phyloP scores from a whole-genome alignment of 345 rosid species.

The Euphorbia peplus region DNA sequence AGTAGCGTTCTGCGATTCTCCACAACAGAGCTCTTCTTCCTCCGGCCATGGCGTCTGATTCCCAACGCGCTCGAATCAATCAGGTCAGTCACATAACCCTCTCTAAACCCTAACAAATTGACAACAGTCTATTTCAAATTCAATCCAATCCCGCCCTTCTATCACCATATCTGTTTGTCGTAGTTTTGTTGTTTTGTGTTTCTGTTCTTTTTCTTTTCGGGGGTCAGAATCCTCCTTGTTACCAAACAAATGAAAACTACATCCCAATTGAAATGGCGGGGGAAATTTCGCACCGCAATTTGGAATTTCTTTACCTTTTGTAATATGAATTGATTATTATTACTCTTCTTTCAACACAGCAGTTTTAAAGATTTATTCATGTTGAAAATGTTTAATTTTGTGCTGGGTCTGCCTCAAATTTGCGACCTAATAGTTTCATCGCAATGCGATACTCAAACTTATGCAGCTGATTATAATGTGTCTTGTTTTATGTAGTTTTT shows the following conservation, averaged over 20 bases:
- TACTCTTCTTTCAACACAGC: background rate
- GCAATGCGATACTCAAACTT: background rate
- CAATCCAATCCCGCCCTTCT: constrained; percentile 2
- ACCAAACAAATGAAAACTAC: background rate
- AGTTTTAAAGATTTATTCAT: background rate
- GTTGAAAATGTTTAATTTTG: background rate
- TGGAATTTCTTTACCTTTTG: background rate
- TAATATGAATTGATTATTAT: background rate
- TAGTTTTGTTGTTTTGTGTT: no score
- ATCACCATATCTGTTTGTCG: no score
- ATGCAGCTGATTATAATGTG: background rate
- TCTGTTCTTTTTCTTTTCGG: no score
- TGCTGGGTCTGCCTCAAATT: background rate
- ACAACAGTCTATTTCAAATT: constrained; percentile 4
- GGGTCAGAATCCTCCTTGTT: background rate
- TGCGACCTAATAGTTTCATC: background rate
- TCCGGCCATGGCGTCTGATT: constrained; percentile 60
- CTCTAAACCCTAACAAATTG: constrained; percentile 3
- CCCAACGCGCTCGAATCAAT: constrained; percentile 55
- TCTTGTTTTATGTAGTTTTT: constrained; percentile 48
- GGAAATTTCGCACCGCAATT: background rate
- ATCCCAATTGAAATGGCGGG: no score
- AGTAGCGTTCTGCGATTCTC: constrained; percentile 35
- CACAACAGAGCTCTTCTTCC: background rate
- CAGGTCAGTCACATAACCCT: constrained; percentile 43